A percentile compares a stretch with the other conserved stretches of the same genome.
phyloP scores from a whole-genome alignment of 495 filamentous ascomycete genomes.

The Penicillium steckii region DNA sequence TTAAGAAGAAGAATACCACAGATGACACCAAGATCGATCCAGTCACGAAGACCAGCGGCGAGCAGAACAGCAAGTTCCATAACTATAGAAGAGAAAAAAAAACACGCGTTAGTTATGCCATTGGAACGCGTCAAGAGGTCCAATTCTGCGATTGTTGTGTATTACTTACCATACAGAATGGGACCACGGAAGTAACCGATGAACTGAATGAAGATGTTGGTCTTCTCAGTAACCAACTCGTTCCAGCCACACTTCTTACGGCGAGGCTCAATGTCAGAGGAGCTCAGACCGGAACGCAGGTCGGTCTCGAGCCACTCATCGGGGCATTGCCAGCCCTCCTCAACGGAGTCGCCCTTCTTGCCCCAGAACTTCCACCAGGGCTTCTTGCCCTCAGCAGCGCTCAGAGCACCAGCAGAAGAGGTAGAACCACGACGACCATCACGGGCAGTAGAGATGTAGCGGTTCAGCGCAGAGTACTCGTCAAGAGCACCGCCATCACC shows the following conservation, averaged over 20 bases:
- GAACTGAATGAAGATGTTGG: conserved; percentile 74
- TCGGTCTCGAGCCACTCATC: conserved; percentile 75
- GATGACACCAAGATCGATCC: conserved; percentile 85
- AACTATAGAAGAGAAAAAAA: conserved; percentile 44
- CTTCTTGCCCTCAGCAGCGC: conserved; percentile 46
- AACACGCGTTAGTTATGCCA: conserved; percentile 5
- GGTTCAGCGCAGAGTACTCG: conserved; percentile 56
- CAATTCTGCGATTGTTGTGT: not conserved
- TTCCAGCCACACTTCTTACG: conserved; percentile 71
- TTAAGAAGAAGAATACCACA: conserved; percentile 80
- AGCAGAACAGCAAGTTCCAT: conserved; percentile 83
- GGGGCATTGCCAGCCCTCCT: conserved; percentile 55
- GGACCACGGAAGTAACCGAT: conserved; percentile 78
- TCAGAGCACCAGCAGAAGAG: conserved; percentile 47
- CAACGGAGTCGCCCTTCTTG: conserved; percentile 29
- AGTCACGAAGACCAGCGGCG: conserved; percentile 77
- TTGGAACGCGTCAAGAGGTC: not conserved
- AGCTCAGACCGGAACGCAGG: conserved; percentile 59
- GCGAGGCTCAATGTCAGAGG: conserved; percentile 59
- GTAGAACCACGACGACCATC: conserved; percentile 58
- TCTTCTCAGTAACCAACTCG: conserved; percentile 73
- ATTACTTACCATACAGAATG: conserved; percentile 73
- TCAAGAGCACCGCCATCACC: conserved; percentile 35
- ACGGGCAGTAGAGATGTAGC: conserved; percentile 66
- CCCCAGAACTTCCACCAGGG: conserved; percentile 60